phyloP scores from a whole-genome alignment of 179 eudicot genomes.

The Heliamphora pulchella region DNA sequence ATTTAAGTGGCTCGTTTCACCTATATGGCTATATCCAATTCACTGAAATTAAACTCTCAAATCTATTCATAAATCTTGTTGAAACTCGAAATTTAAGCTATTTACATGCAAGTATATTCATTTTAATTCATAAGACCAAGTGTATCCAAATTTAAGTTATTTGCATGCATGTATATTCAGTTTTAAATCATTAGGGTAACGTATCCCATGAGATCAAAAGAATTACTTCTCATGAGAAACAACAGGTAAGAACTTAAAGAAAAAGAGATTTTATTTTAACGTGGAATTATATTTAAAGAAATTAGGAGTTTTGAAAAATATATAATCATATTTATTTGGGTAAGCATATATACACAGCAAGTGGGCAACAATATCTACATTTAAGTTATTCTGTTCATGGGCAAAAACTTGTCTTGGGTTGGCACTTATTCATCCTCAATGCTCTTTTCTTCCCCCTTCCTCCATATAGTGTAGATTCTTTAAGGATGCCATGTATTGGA shows the following conservation, averaged over 20 bases:
- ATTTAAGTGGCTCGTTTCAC: no score
- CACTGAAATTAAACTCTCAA: background rate
- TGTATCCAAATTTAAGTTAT: background rate
- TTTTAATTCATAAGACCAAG: no score
- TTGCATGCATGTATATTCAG: background rate
- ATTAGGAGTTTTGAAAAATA: no score
- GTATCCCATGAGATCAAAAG: background rate
- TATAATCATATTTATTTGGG: no score
- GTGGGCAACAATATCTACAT: background rate
- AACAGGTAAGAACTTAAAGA: background rate
- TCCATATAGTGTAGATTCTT: background rate
- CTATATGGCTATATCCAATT: background rate
- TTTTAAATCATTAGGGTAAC: background rate
- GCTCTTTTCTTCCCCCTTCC: background rate
- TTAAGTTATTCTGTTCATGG: no score
- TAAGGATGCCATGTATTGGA: background rate
- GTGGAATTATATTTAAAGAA: background rate
- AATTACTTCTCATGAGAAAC: background rate
- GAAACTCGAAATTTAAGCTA: no score
- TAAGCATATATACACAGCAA: no score
- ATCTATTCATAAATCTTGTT: no score
- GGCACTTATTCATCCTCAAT: background rate
- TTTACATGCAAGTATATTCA: no score
- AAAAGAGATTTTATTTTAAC: background rate
- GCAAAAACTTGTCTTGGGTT: background rate